A percentile compares a stretch with the other conserved stretches of the same genome.
Evolutionary conservation across 164 flowering plant genomes (phyloP).

Genomic region (Magnolia kwangsiensis): DNA sequence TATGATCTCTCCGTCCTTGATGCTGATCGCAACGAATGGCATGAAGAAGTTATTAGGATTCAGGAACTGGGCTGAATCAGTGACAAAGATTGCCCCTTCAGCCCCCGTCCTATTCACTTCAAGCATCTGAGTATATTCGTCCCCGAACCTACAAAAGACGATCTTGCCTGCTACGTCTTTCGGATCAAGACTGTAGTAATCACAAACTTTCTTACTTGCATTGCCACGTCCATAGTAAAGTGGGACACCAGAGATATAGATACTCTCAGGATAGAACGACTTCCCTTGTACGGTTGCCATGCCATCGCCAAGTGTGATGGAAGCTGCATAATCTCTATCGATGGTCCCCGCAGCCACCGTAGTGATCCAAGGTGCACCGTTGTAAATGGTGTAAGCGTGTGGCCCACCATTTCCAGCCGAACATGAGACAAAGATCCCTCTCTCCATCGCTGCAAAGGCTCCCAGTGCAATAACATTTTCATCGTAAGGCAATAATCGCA

Average conservation of each 20-base stretch:
- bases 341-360: slow-evolving; percentile 12
- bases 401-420: no score
- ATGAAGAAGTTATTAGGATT: slow-evolving; percentile 1
- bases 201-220: slow-evolving; percentile 25
- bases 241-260: slow-evolving; percentile 15
- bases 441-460: no score
- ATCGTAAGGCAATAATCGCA: no score
- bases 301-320: slow-evolving; percentile 16
- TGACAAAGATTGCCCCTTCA: slow-evolving; percentile 22
- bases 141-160: slow-evolving; percentile 21
- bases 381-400: no score
- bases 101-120: slow-evolving; percentile 23
- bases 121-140: slow-evolving; percentile 1
- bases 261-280: slow-evolving; percentile 30
- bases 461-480: no score
- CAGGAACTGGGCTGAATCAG: slow-evolving; percentile 12
- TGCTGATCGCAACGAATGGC: slow-evolving; percentile 5
- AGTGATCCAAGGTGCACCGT: no score
- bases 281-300: slow-evolving; percentile 15
- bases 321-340: slow-evolving; percentile 16
- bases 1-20: not conserved
- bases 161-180: slow-evolving; percentile 30
- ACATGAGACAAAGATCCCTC: no score
- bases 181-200: slow-evolving; percentile 14
- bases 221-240: slow-evolving; percentile 15